These are phyloP conservation scores for Euptelea pleiosperma DNA, from an alignment of 164 flowering plant genomes.

Conservation along the genomic window DNA sequence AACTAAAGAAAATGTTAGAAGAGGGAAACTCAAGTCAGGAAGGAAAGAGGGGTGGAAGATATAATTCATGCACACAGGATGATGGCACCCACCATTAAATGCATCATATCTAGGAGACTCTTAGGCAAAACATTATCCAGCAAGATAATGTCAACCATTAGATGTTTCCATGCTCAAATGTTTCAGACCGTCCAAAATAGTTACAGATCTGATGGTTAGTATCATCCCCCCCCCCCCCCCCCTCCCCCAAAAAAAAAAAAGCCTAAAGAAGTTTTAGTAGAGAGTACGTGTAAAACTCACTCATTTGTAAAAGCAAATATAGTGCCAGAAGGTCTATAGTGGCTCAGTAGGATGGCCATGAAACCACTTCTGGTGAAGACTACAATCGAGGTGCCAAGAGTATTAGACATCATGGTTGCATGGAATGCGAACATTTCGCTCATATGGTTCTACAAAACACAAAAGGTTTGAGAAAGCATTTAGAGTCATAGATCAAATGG, in stretches of 20 bases:
- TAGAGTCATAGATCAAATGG: neutral
- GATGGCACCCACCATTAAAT: too few species aligned
- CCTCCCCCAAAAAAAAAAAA: neutral
- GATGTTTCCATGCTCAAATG: too few species aligned
- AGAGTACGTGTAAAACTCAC: slow-evolving; percentile 38
- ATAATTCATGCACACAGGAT: too few species aligned
- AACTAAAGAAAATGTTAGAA: too few species aligned
- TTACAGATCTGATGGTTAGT: too few species aligned
- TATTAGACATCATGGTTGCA: slow-evolving; percentile 98
- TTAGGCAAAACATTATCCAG: too few species aligned
- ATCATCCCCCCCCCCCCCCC: too few species aligned
- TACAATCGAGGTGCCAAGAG: slow-evolving; percentile 86
- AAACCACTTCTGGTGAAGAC: slow-evolving; percentile 96
- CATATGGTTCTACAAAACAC: slow-evolving; percentile 74
- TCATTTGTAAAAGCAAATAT: slow-evolving; percentile 94
- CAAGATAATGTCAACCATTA: too few species aligned
- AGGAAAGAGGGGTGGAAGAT: too few species aligned
- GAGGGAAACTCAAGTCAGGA: too few species aligned
- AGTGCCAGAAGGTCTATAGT: slow-evolving; percentile 93
- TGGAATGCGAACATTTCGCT: slow-evolving; percentile 99
- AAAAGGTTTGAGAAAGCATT: slow-evolving; percentile 20
- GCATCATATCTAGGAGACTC: too few species aligned
- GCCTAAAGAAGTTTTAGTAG: neutral
- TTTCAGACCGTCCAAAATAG: too few species aligned
- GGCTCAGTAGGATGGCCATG: slow-evolving; percentile 90